Conservation (phyloP, 2,329 filamentous ascomycete species). For the Aspergillus aculeatinus region DNA sequence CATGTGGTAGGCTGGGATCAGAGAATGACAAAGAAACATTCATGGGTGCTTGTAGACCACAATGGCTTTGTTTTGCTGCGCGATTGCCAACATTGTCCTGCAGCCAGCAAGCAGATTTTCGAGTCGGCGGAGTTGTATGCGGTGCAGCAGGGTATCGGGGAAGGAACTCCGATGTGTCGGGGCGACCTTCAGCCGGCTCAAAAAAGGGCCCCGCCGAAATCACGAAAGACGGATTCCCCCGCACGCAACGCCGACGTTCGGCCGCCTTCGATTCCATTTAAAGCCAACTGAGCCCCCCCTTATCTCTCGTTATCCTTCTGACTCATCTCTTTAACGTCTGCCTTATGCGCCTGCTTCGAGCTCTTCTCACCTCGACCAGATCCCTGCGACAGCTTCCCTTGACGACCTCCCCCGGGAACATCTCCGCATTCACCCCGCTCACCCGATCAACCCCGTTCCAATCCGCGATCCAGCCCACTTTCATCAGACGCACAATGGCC, state of each 20-base stretch:
- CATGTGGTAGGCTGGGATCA: not conserved
- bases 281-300: not conserved
- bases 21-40: not conserved
- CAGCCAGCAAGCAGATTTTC: too few relatives aligned
- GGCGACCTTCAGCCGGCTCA: constrained; percentile 19
- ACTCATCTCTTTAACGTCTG: not conserved
- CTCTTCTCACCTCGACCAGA: constrained; percentile 24
- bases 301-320: not conserved
- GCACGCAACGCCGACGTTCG: constrained; percentile 17
- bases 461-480: constrained; percentile 21
- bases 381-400: constrained; percentile 23
- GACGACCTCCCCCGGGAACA: constrained; percentile 5
- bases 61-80: too few relatives aligned
- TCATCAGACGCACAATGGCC: constrained; percentile 54
- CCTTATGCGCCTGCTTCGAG: constrained; percentile 31
- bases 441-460: constrained; percentile 19
- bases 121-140: not conserved
- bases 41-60: not conserved
- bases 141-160: constrained; percentile 4
- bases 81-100: too few relatives aligned
- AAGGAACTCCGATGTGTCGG: constrained; percentile 20
- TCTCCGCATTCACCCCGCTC: constrained; percentile 21
- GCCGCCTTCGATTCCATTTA: constrained; percentile 8
- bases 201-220: constrained; percentile 10
- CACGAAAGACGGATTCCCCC: constrained; percentile 19